Evolutionary conservation across 768 basidiomycete genomes (phyloP), one percentile per base, ranked within the genome.

Genomic region (Termitomyces sp.): DNA sequence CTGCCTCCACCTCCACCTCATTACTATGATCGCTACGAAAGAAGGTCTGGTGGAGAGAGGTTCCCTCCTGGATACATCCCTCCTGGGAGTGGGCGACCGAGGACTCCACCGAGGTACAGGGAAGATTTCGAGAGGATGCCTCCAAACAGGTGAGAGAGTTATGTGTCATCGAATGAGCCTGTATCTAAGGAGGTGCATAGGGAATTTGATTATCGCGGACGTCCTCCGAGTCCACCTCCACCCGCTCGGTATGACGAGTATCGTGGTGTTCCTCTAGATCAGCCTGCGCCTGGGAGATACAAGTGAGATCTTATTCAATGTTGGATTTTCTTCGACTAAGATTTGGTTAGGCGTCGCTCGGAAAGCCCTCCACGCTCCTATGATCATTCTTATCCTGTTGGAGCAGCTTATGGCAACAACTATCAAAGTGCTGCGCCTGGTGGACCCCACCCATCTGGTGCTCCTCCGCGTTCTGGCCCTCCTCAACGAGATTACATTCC

Each of bases 41-140:
- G 81, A 65, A 75, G 84, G 58, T 69, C 81, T 19, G 75, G 76
- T 66, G 76, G 76, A 66, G 76, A 85, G 28, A 72, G 78, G 50
- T 76, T 76, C 63, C 68, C 73, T 45, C 66, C 77, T 48, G 59
- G 65, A 50, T 74, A 72, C 41, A 67, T 77, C 51, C 81, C 76
- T 53, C 74, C 80, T 58, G 68, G 80, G 14, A 71, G 79, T 47
- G 80, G 77, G 5, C 78, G 87, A 35, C 76, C 83, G 59, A 76
- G 82, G 56, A 79, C 79, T 30, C 80, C 84, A 38, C 77, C 79
- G n/a, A 74, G 84, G 57, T 70, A 65, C 56, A 77, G 84, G 53
- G 86, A 88, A 40, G 87, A 88, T 22, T 83, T 79, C 59, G 87
- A 88, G 34, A 76, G 84, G 64, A 63, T 63, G 44, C 77, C 77